Percentiles rank a stretch among this genome's conserved stretches.
These are phyloP conservation scores for Kazachstania sp. DNA, from an alignment of 1,139 yeast species.

Conservation along the genomic window DNA sequence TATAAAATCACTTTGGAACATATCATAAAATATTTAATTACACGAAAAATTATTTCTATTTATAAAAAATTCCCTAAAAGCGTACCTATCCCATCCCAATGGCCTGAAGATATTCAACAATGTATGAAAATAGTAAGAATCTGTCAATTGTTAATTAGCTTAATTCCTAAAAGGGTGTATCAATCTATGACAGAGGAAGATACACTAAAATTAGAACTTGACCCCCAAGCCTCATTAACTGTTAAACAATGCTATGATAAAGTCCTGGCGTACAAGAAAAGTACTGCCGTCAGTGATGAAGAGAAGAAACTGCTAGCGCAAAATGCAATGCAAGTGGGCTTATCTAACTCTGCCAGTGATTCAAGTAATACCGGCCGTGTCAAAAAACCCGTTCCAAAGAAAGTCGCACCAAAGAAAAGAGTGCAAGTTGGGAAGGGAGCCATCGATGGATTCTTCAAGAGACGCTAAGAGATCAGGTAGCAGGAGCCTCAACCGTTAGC, in stretches of 20 bases:
- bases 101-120: constrained; percentile 16
- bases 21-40: constrained; percentile 32
- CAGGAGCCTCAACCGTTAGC: too few relatives aligned
- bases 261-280: constrained; percentile 10
- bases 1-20: constrained; percentile 38
- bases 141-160: constrained; percentile 23
- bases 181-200: constrained; percentile 7
- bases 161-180: constrained; percentile 23
- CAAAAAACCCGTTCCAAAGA: constrained; percentile 21
- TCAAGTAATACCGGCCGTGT: constrained; percentile 6
- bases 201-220: background rate
- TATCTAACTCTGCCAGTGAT: constrained; percentile 8
- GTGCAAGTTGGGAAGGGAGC: constrained; percentile 57
- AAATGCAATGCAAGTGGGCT: constrained; percentile 23
- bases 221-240: background rate
- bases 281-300: constrained; percentile 7
- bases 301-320: constrained; percentile 21
- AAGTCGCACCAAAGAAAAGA: constrained; percentile 26
- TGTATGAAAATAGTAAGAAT: constrained; percentile 17
- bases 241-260: constrained; percentile 11
- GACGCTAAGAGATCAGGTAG: too few relatives aligned
- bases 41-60: constrained; percentile 31
- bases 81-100: constrained; percentile 17
- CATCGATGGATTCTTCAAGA: constrained; percentile 51
- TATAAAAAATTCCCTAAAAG: constrained; percentile 30